phyloP scores from a whole-genome alignment of 768 basidiomycete genomes.

The Termitomyces heimii region DNA sequence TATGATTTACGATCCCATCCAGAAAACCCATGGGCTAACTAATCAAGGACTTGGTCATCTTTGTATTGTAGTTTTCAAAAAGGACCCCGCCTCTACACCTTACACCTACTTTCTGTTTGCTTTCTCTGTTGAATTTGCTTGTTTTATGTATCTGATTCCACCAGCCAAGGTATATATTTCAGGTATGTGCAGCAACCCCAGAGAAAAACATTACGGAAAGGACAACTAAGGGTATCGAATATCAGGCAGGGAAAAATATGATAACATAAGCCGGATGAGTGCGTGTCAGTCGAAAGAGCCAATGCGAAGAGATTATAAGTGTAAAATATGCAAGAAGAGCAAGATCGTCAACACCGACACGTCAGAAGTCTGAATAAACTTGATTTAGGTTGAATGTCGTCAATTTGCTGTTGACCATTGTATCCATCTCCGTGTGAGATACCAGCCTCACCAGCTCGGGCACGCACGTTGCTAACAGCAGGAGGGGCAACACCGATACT shows the following conservation, averaged over 20 bases:
- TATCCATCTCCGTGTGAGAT: constrained; percentile 56
- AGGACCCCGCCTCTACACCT: not conserved
- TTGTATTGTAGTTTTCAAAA: too few species aligned
- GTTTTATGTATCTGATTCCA: not conserved
- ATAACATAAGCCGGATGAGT: constrained; percentile 21
- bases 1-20: not conserved
- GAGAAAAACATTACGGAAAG: constrained; percentile 15
- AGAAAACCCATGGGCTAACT: constrained; percentile 1
- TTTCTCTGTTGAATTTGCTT: not conserved
- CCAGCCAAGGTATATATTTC: constrained; percentile 13
- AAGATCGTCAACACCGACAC: constrained; percentile 59
- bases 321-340: constrained; percentile 16
- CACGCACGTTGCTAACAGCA: constrained; percentile 68
- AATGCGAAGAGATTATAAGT: constrained; percentile 19
- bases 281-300: constrained; percentile 19
- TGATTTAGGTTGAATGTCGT: constrained; percentile 46
- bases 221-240: constrained; percentile 23
- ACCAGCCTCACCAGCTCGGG: constrained; percentile 63
- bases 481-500: constrained; percentile 63
- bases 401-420: constrained; percentile 50
- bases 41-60: not conserved
- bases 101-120: not conserved
- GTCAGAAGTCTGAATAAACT: constrained; percentile 66
- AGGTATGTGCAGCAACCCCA: constrained; percentile 2
- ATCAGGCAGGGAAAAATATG: constrained; percentile 24